Conservation (phyloP, 2,329 filamentous ascomycete species). For the Aspergillus melleus region DNA sequence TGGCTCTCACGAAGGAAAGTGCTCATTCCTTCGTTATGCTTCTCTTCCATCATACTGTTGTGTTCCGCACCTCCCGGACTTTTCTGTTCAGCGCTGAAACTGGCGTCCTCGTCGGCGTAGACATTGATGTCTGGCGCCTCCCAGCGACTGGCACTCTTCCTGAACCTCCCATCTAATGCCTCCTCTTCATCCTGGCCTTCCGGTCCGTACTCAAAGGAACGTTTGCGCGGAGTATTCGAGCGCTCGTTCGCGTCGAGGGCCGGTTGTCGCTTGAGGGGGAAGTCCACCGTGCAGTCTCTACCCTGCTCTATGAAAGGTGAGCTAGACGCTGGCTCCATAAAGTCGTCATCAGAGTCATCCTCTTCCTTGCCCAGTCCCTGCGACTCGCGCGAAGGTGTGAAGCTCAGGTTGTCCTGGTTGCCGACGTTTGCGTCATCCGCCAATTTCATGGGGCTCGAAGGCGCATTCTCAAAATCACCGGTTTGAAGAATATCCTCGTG, state of each 20-base stretch:
- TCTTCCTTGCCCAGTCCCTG: conserved; percentile 23
- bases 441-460: not conserved
- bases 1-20: conserved; percentile 35
- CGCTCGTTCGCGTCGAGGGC: conserved; percentile 11
- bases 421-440: not conserved
- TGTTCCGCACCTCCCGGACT: conserved; percentile 9
- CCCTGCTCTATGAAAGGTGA: conserved; percentile 39
- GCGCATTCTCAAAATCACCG: conserved; percentile 21
- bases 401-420: conserved; percentile 4
- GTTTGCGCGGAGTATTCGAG: conserved; percentile 22
- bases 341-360: conserved; percentile 21
- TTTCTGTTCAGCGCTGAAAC: conserved; percentile 22
- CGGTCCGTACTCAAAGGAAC: conserved; percentile 23
- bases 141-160: conserved; percentile 26
- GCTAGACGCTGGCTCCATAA: conserved; percentile 28
- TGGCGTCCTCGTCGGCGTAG: conserved; percentile 29
- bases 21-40: conserved; percentile 44
- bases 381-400: conserved; percentile 18
- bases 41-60: conserved; percentile 40
- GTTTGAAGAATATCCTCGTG: conserved; percentile 18
- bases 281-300: conserved; percentile 36
- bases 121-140: conserved; percentile 25
- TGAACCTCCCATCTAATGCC: conserved; percentile 23
- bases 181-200: conserved; percentile 12
- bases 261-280: conserved; percentile 18